A percentile compares a stretch with the other conserved stretches of the same genome.
Conservation (phyloP, 306 rosid species). For the Amphicarpaea edgeworthii region DNA sequence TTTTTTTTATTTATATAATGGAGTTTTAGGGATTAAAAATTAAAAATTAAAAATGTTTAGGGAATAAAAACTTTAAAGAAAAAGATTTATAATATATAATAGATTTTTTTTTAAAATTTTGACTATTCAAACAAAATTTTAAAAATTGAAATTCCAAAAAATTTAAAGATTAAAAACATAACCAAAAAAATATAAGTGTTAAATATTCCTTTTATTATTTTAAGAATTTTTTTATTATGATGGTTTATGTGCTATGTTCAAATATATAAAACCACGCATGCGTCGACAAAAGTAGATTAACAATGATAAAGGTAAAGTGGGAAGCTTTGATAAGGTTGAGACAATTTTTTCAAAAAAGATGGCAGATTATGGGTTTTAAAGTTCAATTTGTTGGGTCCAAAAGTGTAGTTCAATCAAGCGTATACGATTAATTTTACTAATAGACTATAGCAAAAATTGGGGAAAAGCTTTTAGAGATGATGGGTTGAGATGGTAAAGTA, state of each 20-base stretch:
- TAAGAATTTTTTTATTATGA: not conserved
- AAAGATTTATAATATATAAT: no score
- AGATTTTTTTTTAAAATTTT: no score
- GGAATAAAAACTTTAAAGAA: no score
- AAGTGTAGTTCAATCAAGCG: not conserved
- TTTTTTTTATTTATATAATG: no score
- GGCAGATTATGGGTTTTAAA: constrained; percentile 33
- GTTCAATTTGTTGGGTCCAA: constrained; percentile 7
- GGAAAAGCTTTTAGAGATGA: not conserved
- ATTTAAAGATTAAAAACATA: no score
- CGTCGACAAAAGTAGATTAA: constrained; percentile 28
- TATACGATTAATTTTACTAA: not conserved
- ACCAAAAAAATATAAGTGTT: constrained; percentile 1
- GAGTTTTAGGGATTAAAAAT: no score
- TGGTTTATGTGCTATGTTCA: constrained; percentile 11
- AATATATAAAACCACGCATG: constrained; percentile 44
- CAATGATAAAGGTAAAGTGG: constrained; percentile 16
- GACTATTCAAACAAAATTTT: no score
- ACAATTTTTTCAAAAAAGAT: constrained; percentile 14
- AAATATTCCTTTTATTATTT: not conserved
- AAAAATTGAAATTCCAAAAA: no score
- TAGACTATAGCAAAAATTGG: not conserved
- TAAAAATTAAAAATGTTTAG: no score
- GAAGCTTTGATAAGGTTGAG: constrained; percentile 1
- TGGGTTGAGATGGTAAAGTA: not conserved